Percentiles rank a stretch among this genome's conserved stretches.
Conservation (phyloP, 2,329 filamentous ascomycete genomes). For the Talaromyces sp. region DNA sequence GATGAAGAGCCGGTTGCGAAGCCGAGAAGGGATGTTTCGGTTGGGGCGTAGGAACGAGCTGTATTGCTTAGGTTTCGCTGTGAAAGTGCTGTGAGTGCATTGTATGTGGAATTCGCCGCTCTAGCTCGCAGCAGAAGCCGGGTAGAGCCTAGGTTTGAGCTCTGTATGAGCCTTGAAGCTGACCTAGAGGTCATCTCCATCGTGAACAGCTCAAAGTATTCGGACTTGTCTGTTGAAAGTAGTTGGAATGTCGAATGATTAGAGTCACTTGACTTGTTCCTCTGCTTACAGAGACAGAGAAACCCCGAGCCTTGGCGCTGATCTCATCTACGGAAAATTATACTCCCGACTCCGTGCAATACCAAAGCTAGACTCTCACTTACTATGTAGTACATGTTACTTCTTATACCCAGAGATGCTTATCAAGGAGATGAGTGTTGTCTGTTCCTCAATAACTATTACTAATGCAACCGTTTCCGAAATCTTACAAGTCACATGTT, state of each 20-base stretch:
- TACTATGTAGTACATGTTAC: neutral
- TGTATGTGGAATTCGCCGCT: conserved; percentile 24
- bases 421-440: conserved; percentile 9
- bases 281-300: conserved; percentile 2
- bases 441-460: conserved; percentile 13
- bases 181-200: conserved; percentile 41
- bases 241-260: neutral
- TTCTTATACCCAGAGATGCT: neutral
- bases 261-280: neutral
- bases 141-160: conserved; percentile 21
- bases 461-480: conserved; percentile 19
- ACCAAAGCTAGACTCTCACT: neutral
- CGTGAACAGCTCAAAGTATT: conserved; percentile 18
- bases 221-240: neutral
- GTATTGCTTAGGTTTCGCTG: conserved; percentile 32
- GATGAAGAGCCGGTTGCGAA: conserved; percentile 26
- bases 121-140: conserved; percentile 25
- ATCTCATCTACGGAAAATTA: conserved; percentile 6
- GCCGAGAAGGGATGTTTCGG: conserved; percentile 33
- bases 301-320: conserved; percentile 4
- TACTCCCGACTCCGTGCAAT: neutral
- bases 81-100: conserved; percentile 9
- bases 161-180: conserved; percentile 33
- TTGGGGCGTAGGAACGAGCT: conserved; percentile 25
- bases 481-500: conserved; percentile 19